These are phyloP conservation scores for Scutellaria baicalensis DNA, from an alignment of 257 asterid genomes.

Conservation along the genomic window DNA sequence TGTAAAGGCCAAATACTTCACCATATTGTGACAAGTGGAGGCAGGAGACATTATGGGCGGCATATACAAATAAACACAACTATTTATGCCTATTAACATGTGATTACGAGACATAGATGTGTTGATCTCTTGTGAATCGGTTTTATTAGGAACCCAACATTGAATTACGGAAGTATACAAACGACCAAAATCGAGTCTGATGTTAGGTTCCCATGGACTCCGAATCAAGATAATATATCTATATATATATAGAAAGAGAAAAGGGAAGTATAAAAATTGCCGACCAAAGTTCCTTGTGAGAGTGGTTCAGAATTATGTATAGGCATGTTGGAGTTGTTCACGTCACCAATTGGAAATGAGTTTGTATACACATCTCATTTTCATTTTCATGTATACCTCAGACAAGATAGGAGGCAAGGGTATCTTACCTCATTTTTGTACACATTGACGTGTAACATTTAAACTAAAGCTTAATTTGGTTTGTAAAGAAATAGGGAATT, in stretches of 20 bases:
- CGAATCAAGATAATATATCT: too few species aligned
- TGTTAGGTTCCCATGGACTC: too few species aligned
- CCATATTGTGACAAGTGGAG: constrained; percentile 39
- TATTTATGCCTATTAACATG: constrained; percentile 8
- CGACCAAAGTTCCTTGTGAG: constrained; percentile 56
- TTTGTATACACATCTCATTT: constrained; percentile 28
- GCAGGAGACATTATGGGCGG: constrained; percentile 36
- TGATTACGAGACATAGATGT: neutral
- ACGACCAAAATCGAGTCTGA: too few species aligned
- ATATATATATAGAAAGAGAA: neutral
- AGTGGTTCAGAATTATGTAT: constrained; percentile 35
- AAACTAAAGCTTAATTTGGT: neutral
- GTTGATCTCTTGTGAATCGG: too few species aligned
- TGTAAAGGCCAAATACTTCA: neutral
- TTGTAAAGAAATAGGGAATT: neutral
- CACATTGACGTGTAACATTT: neutral
- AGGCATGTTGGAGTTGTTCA: constrained; percentile 54
- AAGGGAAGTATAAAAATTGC: constrained; percentile 32
- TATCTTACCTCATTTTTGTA: neutral
- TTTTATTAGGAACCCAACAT: too few species aligned
- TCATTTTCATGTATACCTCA: constrained; percentile 26
- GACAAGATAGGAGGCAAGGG: neutral
- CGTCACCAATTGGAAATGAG: constrained; percentile 47
- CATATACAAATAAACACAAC: constrained; percentile 16
- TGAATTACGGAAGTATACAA: too few species aligned